phyloP scores from a whole-genome alignment of 2,329 filamentous ascomycete genomes.

The Amylocarpus encephaloides region DNA sequence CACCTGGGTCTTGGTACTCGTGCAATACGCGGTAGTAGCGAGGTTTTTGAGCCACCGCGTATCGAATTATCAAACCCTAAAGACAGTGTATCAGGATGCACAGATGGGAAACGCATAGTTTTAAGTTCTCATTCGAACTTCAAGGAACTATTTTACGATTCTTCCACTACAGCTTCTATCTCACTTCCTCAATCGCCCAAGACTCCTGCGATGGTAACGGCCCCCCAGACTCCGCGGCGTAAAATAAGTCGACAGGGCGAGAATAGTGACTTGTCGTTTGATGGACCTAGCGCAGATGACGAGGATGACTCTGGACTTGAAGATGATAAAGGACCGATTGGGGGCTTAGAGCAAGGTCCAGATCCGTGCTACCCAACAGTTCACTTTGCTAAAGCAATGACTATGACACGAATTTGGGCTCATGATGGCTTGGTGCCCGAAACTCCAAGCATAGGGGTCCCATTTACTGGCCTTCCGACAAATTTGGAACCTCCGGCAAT shows the following conservation, averaged over 20 bases:
- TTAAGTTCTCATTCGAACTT: constrained; percentile 5
- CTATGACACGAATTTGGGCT: too few species aligned
- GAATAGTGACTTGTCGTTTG: not conserved
- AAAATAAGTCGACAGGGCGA: not conserved
- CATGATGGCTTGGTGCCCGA: too few species aligned
- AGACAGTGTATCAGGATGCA: not conserved
- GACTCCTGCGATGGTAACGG: constrained; percentile 3
- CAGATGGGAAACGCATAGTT: not conserved
- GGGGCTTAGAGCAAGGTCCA: not conserved
- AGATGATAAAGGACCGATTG: not conserved
- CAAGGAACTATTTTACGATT: constrained; percentile 8
- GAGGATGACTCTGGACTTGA: not conserved
- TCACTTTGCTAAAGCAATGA: too few species aligned
- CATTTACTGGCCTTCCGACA: too few species aligned
- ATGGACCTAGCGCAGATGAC: not conserved
- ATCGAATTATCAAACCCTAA: constrained; percentile 5
- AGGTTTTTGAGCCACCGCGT: not conserved
- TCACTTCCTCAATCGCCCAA: not conserved
- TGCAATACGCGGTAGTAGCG: not conserved
- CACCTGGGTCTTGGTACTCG: not conserved
- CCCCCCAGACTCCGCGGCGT: not conserved
- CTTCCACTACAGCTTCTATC: not conserved
- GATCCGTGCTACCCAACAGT: not conserved
- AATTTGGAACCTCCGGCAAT: too few species aligned
- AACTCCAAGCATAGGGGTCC: too few species aligned